These are phyloP conservation scores for Volvox carteri DNA, from an alignment of 163 green algal genomes.

Conservation along the genomic window DNA sequence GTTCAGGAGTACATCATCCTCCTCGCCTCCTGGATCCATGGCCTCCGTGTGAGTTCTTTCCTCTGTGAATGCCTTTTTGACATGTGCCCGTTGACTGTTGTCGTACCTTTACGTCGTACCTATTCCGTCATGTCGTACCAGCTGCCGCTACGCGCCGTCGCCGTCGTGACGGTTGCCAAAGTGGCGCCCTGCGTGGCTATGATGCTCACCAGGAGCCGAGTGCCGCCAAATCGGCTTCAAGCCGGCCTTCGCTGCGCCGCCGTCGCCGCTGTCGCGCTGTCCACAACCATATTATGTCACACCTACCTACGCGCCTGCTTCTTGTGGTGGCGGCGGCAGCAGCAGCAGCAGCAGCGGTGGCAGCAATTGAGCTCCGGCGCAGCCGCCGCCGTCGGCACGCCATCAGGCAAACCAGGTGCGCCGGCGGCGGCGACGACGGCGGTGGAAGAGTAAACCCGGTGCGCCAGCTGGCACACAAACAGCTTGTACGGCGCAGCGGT, in stretches of 20 bases:
- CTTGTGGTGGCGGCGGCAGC: background rate
- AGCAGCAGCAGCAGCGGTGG: background rate
- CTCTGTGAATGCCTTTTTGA: too few species aligned
- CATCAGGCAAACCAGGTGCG: too few species aligned
- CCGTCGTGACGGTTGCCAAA: background rate
- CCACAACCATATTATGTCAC: slow-evolving; percentile 15
- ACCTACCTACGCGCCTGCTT: slow-evolving; percentile 22
- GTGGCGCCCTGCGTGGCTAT: background rate
- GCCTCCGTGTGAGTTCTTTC: too few species aligned
- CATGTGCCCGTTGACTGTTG: too few species aligned
- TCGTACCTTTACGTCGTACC: background rate
- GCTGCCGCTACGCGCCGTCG: background rate
- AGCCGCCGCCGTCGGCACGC: too few species aligned
- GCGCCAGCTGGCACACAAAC: too few species aligned
- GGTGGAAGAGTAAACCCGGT: background rate
- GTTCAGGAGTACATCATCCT: too few species aligned
- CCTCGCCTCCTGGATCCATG: too few species aligned
- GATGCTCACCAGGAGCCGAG: background rate
- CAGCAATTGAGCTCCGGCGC: too few species aligned
- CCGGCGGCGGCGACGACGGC: background rate
- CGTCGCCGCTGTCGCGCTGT: background rate
- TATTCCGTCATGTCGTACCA: background rate
- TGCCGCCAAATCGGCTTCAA: background rate
- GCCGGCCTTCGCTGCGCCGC: background rate
- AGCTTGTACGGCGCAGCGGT: too few species aligned